phyloP scores from a whole-genome alignment of 371 early-diverging fungal species.

The Actinomortierella ambigua region DNA sequence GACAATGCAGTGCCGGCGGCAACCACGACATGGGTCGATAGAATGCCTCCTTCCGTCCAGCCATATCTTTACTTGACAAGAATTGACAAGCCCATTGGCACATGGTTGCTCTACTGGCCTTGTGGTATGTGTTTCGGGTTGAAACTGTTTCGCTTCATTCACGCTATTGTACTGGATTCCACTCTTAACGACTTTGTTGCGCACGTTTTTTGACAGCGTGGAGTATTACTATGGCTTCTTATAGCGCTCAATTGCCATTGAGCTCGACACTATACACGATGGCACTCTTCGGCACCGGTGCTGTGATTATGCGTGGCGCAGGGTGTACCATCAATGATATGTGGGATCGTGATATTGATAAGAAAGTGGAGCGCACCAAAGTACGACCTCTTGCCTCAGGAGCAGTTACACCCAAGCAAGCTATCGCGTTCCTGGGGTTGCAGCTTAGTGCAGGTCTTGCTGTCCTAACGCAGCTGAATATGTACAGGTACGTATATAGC shows the following conservation, averaged over 20 bases:
- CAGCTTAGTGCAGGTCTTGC: conserved; percentile 86
- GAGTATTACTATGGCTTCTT: conserved; percentile 86
- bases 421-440: conserved; percentile 78
- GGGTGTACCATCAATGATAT: conserved; percentile 98
- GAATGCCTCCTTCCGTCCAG: conserved; percentile 52
- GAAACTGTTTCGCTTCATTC: no score
- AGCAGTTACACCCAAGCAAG: conserved; percentile 67
- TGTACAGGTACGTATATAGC: conserved; percentile 56
- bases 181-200: no score
- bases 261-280: conserved; percentile 66
- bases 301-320: conserved; percentile 95
- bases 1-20: neutral
- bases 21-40: conserved; percentile 47
- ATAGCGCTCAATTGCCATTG: conserved; percentile 53
- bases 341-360: conserved; percentile 92
- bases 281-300: conserved; percentile 87
- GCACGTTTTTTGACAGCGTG: conserved; percentile 62
- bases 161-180: no score
- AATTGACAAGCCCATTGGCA: conserved; percentile 92
- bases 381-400: conserved; percentile 89
- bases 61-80: conserved; percentile 82
- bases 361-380: conserved; percentile 85
- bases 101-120: conserved; percentile 91
- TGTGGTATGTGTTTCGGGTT: conserved; percentile 65
- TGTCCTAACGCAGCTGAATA: conserved; percentile 75